Base-by-base conservation (phyloP, 192 early-diverging fungal species). In the Gryganskiella cystojenkinii region DNA sequence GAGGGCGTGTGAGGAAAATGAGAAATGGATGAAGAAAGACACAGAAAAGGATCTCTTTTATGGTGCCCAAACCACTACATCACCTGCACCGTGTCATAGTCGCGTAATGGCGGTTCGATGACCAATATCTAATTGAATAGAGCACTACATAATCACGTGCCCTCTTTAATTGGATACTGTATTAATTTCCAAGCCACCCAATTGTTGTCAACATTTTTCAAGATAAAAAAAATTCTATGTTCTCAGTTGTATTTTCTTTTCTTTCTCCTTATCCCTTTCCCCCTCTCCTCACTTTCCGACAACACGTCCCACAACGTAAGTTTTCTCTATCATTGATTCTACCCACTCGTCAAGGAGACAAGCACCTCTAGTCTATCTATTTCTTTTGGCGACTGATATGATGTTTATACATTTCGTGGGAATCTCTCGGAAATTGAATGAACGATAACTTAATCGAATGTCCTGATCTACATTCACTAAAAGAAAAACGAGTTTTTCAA, bases 401-500 rank as follows among this genome's bases (percentile, higher is more conserved):
- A 78, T 69, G 74, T 22, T 59, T 78, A 51, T 78, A 68, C 74
- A 75, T 55, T 78, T 78, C 74, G 67, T 78, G 74, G 74, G 74
- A 78, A 78, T 78, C 74, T 78, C 74, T 78, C 74, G 74, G 74
- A 78, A 78, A 78, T 68, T 49, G 67, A 78, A 78, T 78, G 74
- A 78, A 76, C 66, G 66, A 67, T 47, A 53, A 69, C 53, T 61
- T 59, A 72, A 78, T 78, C 67, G 74, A 78, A 78, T 78, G 74
- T 78, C 74, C 74, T 76, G 73, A 76, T 76, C 73, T 75, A 42
- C 51, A 61, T 56, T 27, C 44, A 37, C 31, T 28, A 30, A 46
- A 35, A 61, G 25, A 13, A 46, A 55, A 46, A 47, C 20, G 22
- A 25, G 20, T 44, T 42, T 9, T 40, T 24, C 35, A 30, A 42